These are phyloP conservation scores for Saccharomycopsis crataegensis DNA, from an alignment of 1,139 yeast species.

Conservation along the genomic window DNA sequence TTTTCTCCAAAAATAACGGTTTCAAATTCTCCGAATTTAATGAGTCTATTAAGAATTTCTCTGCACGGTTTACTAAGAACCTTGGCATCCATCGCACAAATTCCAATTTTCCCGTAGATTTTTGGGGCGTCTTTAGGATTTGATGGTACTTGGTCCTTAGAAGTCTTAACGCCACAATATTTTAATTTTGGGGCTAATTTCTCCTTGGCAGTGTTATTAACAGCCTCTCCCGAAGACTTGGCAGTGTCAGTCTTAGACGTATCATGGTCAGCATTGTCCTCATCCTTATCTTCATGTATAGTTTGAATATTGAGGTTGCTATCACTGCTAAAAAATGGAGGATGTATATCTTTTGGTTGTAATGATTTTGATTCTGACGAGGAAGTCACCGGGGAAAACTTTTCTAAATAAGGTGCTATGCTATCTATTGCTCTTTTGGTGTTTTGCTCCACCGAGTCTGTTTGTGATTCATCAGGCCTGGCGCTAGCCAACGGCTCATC, in stretches of 20 bases:
- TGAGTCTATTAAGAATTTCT: slow-evolving; percentile 76
- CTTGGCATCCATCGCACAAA: slow-evolving; percentile 98
- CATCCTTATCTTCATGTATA: not conserved
- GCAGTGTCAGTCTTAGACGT: too few relatives aligned
- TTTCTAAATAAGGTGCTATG: slow-evolving; percentile 68
- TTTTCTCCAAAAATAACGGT: slow-evolving; percentile 97
- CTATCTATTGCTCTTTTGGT: slow-evolving; percentile 61
- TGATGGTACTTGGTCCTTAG: too few relatives aligned
- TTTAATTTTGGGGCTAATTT: too few relatives aligned
- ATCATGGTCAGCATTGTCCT: too few relatives aligned
- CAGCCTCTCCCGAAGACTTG: too few relatives aligned
- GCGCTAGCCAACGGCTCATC: not conserved
- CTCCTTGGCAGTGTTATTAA: too few relatives aligned
- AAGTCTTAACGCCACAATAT: too few relatives aligned
- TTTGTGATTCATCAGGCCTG: not conserved
- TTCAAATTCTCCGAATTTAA: slow-evolving; percentile 93
- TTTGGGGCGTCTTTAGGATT: slow-evolving; percentile 16
- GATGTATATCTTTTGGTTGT: not conserved
- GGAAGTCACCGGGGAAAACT: slow-evolving; percentile 65
- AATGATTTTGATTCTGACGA: slow-evolving; percentile 41
- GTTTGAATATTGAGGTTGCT: not conserved
- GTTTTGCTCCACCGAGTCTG: slow-evolving; percentile 22
- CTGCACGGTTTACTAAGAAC: slow-evolving; percentile 95
- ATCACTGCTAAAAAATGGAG: not conserved
- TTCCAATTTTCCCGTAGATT: slow-evolving; percentile 77